Base-by-base conservation (phyloP, 2,329 filamentous ascomycete species). In the Fusarium liriodendri region DNA sequence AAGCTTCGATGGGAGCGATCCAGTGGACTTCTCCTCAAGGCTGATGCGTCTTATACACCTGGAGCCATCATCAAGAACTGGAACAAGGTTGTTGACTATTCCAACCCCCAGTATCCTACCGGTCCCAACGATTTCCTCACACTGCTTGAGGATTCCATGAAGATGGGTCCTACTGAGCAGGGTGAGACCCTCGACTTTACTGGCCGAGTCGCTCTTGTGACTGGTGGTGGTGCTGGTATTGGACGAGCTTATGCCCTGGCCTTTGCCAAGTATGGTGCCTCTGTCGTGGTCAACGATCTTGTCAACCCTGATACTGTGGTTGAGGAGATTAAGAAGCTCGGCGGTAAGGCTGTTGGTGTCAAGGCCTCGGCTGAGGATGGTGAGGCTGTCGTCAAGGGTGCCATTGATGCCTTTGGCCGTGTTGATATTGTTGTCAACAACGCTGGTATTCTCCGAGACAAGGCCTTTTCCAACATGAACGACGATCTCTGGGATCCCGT, bases 361-460 rank as follows among this genome's bases (percentile, higher is more conserved):
- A 98, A 97, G 87, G 95, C 94, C 67, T 97, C 94, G 58, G 95
- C 95, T 69, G 94, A 98, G 83, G 95, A 99, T 70, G 97, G 97
- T 55, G 95, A 98, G 64, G 89, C 89, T 42, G 94, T 98, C 55
- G 92, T 99, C 79, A 97, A 98, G 89, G 92, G 90, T 67, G 96
- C 96, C 65, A 97, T 99, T 79, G 96, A 98, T 81, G 92, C 93
- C 45, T 98, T 94, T 82, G 97, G 97, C 78, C 94, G 97, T 78
- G 90, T 99, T 78, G 97, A 99, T 81, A 95, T 99, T 73, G 85
- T 99, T 74, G 89, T 99, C 87, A 99, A 99, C 91, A 99, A 99
- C 81, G 97, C 97, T 62, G 97, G 97, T 80, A 99, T 99, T 78
- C 91, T 99, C 63, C 92, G 97, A 58, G 97, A 99, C 88, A 98